These are phyloP conservation scores for Raphidocelis subcapitata DNA, from an alignment of 139 green algal genomes.

Conservation along the genomic window DNA sequence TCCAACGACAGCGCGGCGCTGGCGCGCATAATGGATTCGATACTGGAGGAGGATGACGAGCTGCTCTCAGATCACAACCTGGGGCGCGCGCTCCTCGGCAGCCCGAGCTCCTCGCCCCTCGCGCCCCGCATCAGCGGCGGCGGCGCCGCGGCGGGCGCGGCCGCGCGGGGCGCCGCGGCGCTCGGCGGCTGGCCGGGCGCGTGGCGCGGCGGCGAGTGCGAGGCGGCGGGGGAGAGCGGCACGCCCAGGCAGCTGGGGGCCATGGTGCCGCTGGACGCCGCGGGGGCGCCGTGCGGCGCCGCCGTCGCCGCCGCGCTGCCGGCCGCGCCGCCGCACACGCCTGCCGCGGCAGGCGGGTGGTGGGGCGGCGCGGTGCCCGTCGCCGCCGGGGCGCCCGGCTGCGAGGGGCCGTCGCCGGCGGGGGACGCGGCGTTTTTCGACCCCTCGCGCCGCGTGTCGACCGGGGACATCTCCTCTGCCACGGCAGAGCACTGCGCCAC, in stretches of 20 bases:
- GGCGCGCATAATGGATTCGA: conserved; percentile 8
- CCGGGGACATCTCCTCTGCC: background rate
- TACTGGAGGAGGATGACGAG: conserved; percentile 13
- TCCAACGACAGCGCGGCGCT: conserved; percentile 20
- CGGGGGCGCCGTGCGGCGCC: too few species aligned
- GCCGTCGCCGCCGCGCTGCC: too few species aligned
- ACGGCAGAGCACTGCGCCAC: background rate
- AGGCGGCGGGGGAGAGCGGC: background rate
- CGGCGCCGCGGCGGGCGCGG: background rate
- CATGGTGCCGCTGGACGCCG: too few species aligned
- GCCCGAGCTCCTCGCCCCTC: too few species aligned
- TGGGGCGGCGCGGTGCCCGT: background rate
- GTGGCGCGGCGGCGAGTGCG: background rate
- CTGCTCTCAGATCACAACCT: conserved; percentile 1
- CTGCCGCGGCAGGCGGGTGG: background rate
- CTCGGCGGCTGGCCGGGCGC: background rate
- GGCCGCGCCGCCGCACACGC: too few species aligned
- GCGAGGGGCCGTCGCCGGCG: background rate
- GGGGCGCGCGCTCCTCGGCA: background rate
- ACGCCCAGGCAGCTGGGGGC: too few species aligned
- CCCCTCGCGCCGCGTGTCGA: background rate
- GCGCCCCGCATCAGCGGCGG: background rate
- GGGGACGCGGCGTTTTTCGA: background rate
- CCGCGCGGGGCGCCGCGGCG: background rate
- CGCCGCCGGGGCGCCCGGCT: background rate